Conservation (phyloP, 139 green algal genomes). For the Tetraselmis chui region DNA sequence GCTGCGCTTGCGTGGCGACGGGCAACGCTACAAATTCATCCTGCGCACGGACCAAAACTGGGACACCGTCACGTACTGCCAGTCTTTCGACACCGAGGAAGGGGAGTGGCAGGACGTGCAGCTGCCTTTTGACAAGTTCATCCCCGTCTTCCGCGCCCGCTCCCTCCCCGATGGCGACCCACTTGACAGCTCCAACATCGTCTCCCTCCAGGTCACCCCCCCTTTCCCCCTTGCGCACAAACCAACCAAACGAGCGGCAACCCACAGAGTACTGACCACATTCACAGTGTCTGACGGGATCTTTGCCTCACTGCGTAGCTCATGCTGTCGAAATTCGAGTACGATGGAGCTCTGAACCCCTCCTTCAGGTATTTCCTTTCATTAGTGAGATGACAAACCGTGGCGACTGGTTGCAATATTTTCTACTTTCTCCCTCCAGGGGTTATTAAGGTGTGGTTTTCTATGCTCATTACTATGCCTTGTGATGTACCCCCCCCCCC, state of each 20-base stretch:
- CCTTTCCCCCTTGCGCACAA: not conserved
- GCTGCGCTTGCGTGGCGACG: constrained; percentile 53
- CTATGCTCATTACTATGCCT: too few relatives aligned
- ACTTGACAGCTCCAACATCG: constrained; percentile 53
- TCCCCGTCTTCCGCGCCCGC: constrained; percentile 68
- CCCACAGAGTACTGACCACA: too few relatives aligned
- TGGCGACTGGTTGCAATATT: not conserved
- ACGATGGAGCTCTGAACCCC: constrained; percentile 85
- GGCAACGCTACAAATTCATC: constrained; percentile 85
- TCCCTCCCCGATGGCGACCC: constrained; percentile 16
- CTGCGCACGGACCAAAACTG: constrained; percentile 65
- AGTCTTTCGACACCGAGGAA: constrained; percentile 13
- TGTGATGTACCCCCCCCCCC: too few relatives aligned
- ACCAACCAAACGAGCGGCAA: too few relatives aligned
- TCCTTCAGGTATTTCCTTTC: constrained; percentile 36
- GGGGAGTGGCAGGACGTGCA: constrained; percentile 38
- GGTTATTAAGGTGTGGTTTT: too few relatives aligned
- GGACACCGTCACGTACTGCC: constrained; percentile 79
- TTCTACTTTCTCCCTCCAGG: not conserved
- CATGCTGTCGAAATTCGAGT: constrained; percentile 95
- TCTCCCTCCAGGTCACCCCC: constrained; percentile 31
- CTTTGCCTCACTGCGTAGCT: constrained; percentile 49
- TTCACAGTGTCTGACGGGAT: not conserved
- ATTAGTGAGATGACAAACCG: not conserved
- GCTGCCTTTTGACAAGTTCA: constrained; percentile 76